Base-by-base conservation (phyloP, 345 rosid species). In the Eucalyptus albens region DNA sequence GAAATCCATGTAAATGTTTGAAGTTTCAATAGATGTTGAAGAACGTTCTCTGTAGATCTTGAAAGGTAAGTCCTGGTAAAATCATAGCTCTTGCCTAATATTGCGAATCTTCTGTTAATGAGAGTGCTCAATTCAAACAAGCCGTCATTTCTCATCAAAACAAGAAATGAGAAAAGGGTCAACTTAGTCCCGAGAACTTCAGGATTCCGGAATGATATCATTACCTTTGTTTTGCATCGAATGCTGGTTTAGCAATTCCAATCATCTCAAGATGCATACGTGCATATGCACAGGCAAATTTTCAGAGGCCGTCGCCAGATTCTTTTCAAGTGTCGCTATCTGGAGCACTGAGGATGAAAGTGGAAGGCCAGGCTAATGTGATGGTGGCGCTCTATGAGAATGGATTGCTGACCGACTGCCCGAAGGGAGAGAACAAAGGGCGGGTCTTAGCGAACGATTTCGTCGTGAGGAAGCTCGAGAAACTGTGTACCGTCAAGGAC, bases 361-460 rank as follows among this genome's bases (percentile, higher is more conserved):
- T 94, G 82, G 98, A 97, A 45, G 92, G 90, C 87, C 77, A 92
- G 62, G 95, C 91, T 50, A 92, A 93, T 82, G 62, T 97, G 69
- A 94, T 97, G 97, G 97, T 96, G 91, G 99, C 95, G 16, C 91
- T 97, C 31, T 97, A 96, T 69, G 97, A 97, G 90, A 94, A 77
- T 26, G 97, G 98, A 31, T 88, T 95, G 89, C 95, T 97, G 91
- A 96, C 89, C 13, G 94, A 96, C 91, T 96, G 97, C 85, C 93
- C 69, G 1, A 88, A 67, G 8, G 98, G 99, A 87, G 99, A 97
- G 90, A 97, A 96, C 92, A 94, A 94, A 92, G 97, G 96, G n/a
- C 93, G 93, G 55, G 95, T 97, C 50, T 87, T 97, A 42, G 91
- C 97, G 37, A 96, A 96, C 88, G 98, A 96, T 92, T 95, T 91